Evolutionary conservation across 306 rosid genomes (phyloP), one percentile per base, ranked within the genome.

Genomic region (Gastrolobium villosum): DNA sequence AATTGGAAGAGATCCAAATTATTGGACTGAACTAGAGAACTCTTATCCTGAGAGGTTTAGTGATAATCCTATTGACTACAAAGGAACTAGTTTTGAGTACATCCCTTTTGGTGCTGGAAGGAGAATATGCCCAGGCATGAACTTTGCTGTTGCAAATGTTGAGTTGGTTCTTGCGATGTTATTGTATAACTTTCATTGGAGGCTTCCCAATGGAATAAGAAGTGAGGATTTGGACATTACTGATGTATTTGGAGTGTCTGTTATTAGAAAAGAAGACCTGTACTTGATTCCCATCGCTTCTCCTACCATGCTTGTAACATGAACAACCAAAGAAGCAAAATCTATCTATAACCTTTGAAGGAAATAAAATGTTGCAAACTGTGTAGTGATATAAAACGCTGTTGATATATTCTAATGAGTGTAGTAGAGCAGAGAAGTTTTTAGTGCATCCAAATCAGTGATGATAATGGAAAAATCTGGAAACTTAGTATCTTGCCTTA

Each of bases 121-220:
- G 35, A 80, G 62, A 49, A 70, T 70, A 1, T 70, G 75, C 35
- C 61, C 75, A 0, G 62, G 62, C 3, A 14, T 50, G 2, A 0
- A 10, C 5, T 70, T 4, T 8, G 75, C 62, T 7, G 4, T 70
- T 20, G 10, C 40, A 15, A 70, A 50, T 14, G 53, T 70, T 70
- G 75, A 70, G 61, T 2, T 48, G 40, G 6, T 45, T 4, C 13
- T 79, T 35, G 81, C 70, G 5, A 2, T 31, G 43, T 39, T 53
- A 41, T 31, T 71, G 20, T 71, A 36, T 6, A 61, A 50, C 30
- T 70, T 70, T 70, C 48, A 70, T 35, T 70, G 75, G 75, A 69
- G 14, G 2, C 63, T 71, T 36, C 37, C 64, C 1, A 9, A 4
- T 14, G 61, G 48, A 20, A 20, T 20, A 1, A 20, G 1, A 20